Evolutionary conservation across 257 asterid species (phyloP).

Genomic region (Henckelia pumila): DNA sequence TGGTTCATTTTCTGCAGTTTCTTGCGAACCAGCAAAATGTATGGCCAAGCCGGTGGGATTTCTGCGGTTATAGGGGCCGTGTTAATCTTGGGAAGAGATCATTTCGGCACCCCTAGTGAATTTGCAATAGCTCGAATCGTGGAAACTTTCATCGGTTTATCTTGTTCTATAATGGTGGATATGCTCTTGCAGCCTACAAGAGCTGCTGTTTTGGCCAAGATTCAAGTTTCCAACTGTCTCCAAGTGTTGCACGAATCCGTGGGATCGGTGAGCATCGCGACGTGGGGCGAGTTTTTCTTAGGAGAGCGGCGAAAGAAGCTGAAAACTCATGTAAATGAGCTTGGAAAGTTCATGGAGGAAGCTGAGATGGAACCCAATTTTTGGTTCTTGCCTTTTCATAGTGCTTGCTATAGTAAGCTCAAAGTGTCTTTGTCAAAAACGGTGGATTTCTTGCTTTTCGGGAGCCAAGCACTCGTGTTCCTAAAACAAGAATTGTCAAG

Average conservation of each 20-base stretch:
- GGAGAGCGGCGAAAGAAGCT: conserved; percentile 39
- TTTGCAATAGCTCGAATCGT: conserved; percentile 76
- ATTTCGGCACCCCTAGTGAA: conserved; percentile 67
- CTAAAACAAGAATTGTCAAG: conserved; percentile 46
- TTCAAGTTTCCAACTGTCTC: conserved; percentile 51
- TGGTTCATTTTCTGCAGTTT: conserved; percentile 80
- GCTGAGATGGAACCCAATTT: conserved; percentile 84
- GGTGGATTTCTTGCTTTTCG: conserved; percentile 56
- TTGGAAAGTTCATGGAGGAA: conserved; percentile 61
- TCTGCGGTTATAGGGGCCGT: conserved; percentile 79
- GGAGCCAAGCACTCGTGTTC: conserved; percentile 39
- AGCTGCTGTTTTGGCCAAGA: conserved; percentile 61
- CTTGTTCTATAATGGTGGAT: conserved; percentile 77
- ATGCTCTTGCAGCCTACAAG: conserved; percentile 72
- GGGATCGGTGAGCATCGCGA: conserved; percentile 29
- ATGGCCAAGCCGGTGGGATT: conserved; percentile 86
- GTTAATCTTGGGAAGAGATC: conserved; percentile 64
- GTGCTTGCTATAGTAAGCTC: conserved; percentile 49
- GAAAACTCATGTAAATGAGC: conserved; percentile 37
- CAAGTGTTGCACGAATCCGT: conserved; percentile 37
- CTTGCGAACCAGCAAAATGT: conserved; percentile 64
- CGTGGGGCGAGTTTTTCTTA: conserved; percentile 21
- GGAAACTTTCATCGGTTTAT: conserved; percentile 76
- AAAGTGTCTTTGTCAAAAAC: conserved; percentile 51
- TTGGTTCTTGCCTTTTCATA: conserved; percentile 77